Evolutionary conservation across 257 asterid species (phyloP).

Genomic region (Penstemon davidsonii): DNA sequence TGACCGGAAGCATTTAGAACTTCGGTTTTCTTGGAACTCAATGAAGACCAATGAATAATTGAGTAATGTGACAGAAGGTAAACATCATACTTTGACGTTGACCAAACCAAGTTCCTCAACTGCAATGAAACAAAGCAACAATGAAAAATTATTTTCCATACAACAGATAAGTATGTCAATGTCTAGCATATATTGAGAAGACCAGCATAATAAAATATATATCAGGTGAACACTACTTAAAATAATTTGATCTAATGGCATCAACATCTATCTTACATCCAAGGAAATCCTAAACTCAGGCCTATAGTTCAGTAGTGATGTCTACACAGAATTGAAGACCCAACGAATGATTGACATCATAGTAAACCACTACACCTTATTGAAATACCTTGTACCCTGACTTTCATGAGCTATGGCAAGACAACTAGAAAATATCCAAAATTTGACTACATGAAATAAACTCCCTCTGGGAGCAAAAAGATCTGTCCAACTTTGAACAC

Average conservation of each 20-base stretch:
- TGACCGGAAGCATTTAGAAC: slow-evolving; percentile 65
- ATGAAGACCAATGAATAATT: slow-evolving; percentile 58
- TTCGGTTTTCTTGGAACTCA: slow-evolving; percentile 55
- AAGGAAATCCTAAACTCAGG: slow-evolving; percentile 1
- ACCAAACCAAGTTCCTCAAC: slow-evolving; percentile 69
- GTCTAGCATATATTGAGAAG: background rate
- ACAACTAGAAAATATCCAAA: background rate
- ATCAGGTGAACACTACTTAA: background rate
- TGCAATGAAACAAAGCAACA: slow-evolving; percentile 29
- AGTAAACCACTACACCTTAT: background rate
- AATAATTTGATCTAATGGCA: background rate
- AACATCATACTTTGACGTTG: slow-evolving; percentile 69
- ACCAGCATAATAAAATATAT: slow-evolving; percentile 1
- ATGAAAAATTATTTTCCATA: background rate
- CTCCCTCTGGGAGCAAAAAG: background rate
- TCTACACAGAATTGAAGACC: background rate
- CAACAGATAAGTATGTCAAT: slow-evolving; percentile 1
- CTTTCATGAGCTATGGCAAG: slow-evolving; percentile 4
- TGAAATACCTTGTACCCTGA: background rate
- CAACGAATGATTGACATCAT: slow-evolving; percentile 5
- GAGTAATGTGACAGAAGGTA: slow-evolving; percentile 67
- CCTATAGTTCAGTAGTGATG: background rate
- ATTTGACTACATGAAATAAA: slow-evolving; percentile 4
- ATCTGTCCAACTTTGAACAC: background rate
- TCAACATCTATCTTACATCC: background rate